Conservation (phyloP, 1,139 yeast genomes). For the Protomyces lactucae-debilis region DNA sequence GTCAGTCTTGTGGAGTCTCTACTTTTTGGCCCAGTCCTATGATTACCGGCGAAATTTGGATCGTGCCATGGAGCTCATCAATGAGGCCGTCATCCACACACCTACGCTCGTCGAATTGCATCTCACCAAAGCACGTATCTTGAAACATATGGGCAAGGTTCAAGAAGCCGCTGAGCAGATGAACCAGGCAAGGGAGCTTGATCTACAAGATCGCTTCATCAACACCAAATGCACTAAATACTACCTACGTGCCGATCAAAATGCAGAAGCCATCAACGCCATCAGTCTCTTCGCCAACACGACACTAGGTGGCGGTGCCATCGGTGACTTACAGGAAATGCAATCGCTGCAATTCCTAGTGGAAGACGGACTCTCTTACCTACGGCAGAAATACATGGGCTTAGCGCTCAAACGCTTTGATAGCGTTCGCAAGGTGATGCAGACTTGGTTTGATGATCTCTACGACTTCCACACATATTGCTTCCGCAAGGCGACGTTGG, state of each 20-base stretch:
- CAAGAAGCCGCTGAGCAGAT: conserved; percentile 59
- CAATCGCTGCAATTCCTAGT: conserved; percentile 87
- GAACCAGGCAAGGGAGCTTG: conserved; percentile 68
- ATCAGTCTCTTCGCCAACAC: conserved; percentile 79
- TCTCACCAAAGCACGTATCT: conserved; percentile 72
- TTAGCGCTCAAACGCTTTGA: conserved; percentile 73
- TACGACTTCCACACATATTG: conserved; percentile 92
- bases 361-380: conserved; percentile 70
- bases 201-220: conserved; percentile 84
- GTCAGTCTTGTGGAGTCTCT: conserved; percentile 66
- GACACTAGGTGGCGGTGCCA: conserved; percentile 72
- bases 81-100: conserved; percentile 64
- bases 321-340: conserved; percentile 80
- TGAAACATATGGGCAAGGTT: conserved; percentile 63
- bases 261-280: conserved; percentile 68
- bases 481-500: conserved; percentile 83
- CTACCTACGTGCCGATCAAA: conserved; percentile 68
- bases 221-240: conserved; percentile 87
- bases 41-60: conserved; percentile 49
- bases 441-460: conserved; percentile 74
- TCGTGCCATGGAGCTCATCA: conserved; percentile 54
- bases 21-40: conserved; percentile 77
- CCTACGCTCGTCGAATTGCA: conserved; percentile 73
- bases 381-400: conserved; percentile 47
- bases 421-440: conserved; percentile 57